Percentiles rank a stretch among this genome's conserved stretches.
Conservation (phyloP, 208 protist species). For the Tritrichomonas musculus region DNA sequence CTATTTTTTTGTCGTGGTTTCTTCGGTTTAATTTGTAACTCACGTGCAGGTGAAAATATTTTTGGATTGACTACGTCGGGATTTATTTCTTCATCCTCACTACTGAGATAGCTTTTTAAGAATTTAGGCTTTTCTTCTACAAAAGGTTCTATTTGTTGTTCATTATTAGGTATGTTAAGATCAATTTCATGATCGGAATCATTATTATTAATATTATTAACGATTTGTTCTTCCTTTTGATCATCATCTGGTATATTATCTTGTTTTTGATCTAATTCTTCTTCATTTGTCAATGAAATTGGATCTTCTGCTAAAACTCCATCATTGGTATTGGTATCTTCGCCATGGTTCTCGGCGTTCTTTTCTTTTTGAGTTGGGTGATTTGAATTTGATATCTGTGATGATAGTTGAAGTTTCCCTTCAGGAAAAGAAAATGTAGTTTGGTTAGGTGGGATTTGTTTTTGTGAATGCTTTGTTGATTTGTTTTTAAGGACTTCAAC, state of each 20-base stretch:
- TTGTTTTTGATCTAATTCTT: no score
- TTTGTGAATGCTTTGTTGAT: neutral
- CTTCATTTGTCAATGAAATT: no score
- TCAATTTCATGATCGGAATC: neutral
- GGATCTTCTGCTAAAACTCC: no score
- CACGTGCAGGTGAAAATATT: neutral
- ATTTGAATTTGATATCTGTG: neutral
- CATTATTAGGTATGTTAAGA: neutral
- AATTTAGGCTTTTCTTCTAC: no score
- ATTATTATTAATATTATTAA: neutral
- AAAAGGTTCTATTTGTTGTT: neutral
- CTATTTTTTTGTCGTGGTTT: neutral
- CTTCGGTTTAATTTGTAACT: neutral
- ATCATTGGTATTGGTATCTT: neutral
- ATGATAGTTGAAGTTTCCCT: no score
- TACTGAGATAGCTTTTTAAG: no score
- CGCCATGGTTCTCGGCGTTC: neutral
- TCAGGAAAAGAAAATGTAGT: neutral
- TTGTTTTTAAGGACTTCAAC: neutral
- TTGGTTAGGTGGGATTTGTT: neutral
- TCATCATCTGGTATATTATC: neutral
- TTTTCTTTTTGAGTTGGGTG: neutral
- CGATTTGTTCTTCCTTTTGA: neutral
- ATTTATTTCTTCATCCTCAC: no score
- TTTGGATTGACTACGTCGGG: neutral